Conservation (phyloP, 2,329 filamentous ascomycete species). For the Botrytis fragariae region DNA sequence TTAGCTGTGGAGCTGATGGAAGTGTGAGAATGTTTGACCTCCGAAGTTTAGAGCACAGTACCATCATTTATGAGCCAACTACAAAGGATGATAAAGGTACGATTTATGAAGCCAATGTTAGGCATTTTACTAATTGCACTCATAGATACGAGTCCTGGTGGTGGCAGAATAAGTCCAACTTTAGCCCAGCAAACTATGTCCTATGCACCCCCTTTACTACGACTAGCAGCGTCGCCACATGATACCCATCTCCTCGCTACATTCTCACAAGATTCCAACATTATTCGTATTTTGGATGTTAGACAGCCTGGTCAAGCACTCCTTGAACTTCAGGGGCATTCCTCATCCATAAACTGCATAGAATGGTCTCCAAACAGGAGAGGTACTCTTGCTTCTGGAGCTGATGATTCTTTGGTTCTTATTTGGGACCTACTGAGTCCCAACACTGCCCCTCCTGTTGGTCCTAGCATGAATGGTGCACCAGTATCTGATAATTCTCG, state of each 20-base stretch:
- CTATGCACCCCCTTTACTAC: slow-evolving; percentile 73
- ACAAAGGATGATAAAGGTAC: slow-evolving; percentile 76
- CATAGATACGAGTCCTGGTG: slow-evolving; percentile 47
- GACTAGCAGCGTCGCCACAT: slow-evolving; percentile 86
- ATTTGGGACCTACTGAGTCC: slow-evolving; percentile 87
- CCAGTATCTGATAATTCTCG: slow-evolving; percentile 56
- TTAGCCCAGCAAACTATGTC: slow-evolving; percentile 74
- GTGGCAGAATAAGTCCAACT: slow-evolving; percentile 67
- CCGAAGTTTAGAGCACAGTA: slow-evolving; percentile 93
- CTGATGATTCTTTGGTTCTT: slow-evolving; percentile 85
- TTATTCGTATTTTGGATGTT: slow-evolving; percentile 93
- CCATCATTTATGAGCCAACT: slow-evolving; percentile 97
- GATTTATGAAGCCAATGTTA: slow-evolving; percentile 25
- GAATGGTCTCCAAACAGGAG: slow-evolving; percentile 91
- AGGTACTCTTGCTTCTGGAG: slow-evolving; percentile 87
- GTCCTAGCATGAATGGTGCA: slow-evolving; percentile 48
- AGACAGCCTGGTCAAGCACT: slow-evolving; percentile 94
- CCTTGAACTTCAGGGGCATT: slow-evolving; percentile 87
- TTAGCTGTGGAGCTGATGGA: slow-evolving; percentile 94
- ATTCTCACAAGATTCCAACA: slow-evolving; percentile 87
- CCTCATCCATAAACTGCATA: slow-evolving; percentile 81
- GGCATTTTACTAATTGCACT: slow-evolving; percentile 23
- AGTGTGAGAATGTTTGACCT: slow-evolving; percentile 99
- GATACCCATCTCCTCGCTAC: slow-evolving; percentile 96
- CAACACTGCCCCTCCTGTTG: slow-evolving; percentile 36